Percentiles rank a stretch among this genome's conserved stretches.
phyloP scores from a whole-genome alignment of 257 asterid genomes.

The Nemophila menziesii region DNA sequence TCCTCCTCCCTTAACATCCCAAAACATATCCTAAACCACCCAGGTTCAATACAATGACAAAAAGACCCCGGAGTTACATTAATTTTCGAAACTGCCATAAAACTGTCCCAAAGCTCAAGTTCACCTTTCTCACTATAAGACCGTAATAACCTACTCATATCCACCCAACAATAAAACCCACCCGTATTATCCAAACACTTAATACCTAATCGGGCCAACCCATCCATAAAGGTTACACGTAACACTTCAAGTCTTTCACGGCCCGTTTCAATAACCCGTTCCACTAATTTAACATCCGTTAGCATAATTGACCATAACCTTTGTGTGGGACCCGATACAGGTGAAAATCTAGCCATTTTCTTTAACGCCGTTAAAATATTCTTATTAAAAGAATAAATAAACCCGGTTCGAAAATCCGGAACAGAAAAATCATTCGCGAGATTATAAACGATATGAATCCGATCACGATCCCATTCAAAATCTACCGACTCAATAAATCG shows the following conservation, averaged over 20 bases:
- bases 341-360: slow-evolving; percentile 46
- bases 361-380: slow-evolving; percentile 32
- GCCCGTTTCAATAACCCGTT: slow-evolving; percentile 16
- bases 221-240: slow-evolving; percentile 26
- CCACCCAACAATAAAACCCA: slow-evolving; percentile 55
- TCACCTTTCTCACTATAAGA: slow-evolving; percentile 51
- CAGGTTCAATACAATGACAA: slow-evolving; percentile 58
- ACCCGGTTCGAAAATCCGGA: slow-evolving; percentile 33
- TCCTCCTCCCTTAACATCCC: slow-evolving; percentile 26
- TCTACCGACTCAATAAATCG: slow-evolving; percentile 36
- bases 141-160: slow-evolving; percentile 41
- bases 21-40: slow-evolving; percentile 52
- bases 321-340: slow-evolving; percentile 41
- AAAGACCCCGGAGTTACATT: slow-evolving; percentile 47
- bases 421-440: slow-evolving; percentile 46
- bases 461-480: slow-evolving; percentile 28
- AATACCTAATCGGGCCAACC: slow-evolving; percentile 38
- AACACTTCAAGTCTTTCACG: slow-evolving; percentile 33
- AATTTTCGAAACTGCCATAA: slow-evolving; percentile 33
- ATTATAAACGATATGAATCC: slow-evolving; percentile 44
- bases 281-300: slow-evolving; percentile 31
- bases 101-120: slow-evolving; percentile 46
- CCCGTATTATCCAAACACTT: slow-evolving; percentile 31
- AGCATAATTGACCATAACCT: slow-evolving; percentile 35
- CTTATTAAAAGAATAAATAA: slow-evolving; percentile 29